A percentile compares a stretch with the other conserved stretches of the same genome.
Evolutionary conservation across 495 filamentous ascomycete genomes (phyloP).

Genomic region (Neurospora tetraspora): DNA sequence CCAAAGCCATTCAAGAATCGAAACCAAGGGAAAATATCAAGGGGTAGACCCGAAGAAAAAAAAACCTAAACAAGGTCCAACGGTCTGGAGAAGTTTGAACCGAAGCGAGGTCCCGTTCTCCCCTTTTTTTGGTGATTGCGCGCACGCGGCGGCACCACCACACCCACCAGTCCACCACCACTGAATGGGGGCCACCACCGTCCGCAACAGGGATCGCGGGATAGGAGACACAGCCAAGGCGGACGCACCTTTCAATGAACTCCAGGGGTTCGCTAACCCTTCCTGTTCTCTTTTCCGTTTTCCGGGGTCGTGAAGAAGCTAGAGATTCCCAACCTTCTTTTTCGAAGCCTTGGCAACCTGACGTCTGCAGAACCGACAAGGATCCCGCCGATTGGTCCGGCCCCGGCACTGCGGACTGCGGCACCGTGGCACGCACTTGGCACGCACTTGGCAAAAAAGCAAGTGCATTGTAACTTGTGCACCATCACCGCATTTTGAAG

Average conservation of each 20-base stretch:
- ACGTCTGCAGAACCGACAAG: background rate
- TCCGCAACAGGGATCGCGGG: background rate
- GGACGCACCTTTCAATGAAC: background rate
- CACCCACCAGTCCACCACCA: background rate
- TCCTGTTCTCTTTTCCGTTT: background rate
- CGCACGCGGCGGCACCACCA: background rate
- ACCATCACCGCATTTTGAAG: background rate
- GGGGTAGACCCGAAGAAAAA: background rate
- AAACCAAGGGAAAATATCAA: background rate
- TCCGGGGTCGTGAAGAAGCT: background rate
- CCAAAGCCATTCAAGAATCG: background rate
- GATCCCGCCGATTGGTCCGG: background rate
- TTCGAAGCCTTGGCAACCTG: background rate
- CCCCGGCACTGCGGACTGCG: background rate
- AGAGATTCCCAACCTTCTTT: background rate
- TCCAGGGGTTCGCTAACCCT: background rate
- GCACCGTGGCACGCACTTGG: background rate
- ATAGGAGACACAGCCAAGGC: background rate
- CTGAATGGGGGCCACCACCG: background rate
- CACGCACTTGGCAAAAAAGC: background rate
- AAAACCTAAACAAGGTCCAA: background rate
- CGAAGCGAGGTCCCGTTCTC: background rate
- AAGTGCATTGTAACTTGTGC: background rate
- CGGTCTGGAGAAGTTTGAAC: background rate
- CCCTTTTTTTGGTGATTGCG: background rate